Evolutionary conservation across 768 basidiomycete species (phyloP).

Genomic region (Suillus paluster): DNA sequence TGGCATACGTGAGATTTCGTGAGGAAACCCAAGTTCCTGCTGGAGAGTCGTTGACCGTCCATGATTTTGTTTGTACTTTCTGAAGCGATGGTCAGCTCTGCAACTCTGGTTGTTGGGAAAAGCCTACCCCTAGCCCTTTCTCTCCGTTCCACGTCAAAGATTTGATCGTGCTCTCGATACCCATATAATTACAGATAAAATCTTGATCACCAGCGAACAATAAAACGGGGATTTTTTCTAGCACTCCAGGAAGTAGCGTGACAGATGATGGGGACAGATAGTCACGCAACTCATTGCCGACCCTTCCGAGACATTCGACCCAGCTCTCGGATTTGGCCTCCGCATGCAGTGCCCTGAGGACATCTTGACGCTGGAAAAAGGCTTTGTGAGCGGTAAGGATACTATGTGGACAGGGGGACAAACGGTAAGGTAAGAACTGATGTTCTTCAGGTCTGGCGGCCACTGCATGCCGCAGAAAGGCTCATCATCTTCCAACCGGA

Average conservation of each 20-base stretch:
- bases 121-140: slow-evolving; percentile 75
- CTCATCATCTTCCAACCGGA: slow-evolving; percentile 81
- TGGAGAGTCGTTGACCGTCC: slow-evolving; percentile 72
- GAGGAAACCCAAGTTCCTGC: slow-evolving; percentile 93
- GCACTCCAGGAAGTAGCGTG: slow-evolving; percentile 73
- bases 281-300: slow-evolving; percentile 65
- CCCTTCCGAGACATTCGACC: slow-evolving; percentile 80
- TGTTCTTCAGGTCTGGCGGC: slow-evolving; percentile 82
- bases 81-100: slow-evolving; percentile 28
- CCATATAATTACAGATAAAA: slow-evolving; percentile 94
- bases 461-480: slow-evolving; percentile 98
- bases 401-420: slow-evolving; percentile 33
- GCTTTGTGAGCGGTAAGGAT: not conserved
- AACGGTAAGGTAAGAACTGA: slow-evolving; percentile 83
- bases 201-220: slow-evolving; percentile 97
- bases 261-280: slow-evolving; percentile 68
- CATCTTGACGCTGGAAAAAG: slow-evolving; percentile 68
- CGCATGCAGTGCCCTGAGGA: slow-evolving; percentile 85
- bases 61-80: slow-evolving; percentile 72
- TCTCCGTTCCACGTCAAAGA: slow-evolving; percentile 85
- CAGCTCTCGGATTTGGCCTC: slow-evolving; percentile 74
- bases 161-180: slow-evolving; percentile 85
- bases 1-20: slow-evolving; percentile 91
- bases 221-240: slow-evolving; percentile 82
- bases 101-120: slow-evolving; percentile 30